Conservation (phyloP, 768 basidiomycete genomes). For the Suillus decipiens region DNA sequence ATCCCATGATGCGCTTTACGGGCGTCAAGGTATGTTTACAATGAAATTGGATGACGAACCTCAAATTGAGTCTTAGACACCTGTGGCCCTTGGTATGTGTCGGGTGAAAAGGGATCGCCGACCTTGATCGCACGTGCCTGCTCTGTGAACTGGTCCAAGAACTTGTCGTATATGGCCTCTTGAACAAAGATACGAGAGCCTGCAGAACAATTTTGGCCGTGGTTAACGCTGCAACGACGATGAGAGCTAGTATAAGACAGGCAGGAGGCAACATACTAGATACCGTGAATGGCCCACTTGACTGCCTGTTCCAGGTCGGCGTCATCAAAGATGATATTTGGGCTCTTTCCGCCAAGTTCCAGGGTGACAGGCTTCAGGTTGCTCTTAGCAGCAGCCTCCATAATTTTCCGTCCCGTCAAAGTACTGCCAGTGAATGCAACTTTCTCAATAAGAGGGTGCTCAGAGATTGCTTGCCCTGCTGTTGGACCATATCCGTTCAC, state of each 20-base stretch:
- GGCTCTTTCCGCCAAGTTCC: slow-evolving; percentile 57
- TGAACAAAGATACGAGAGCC: slow-evolving; percentile 64
- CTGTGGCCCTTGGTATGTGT: slow-evolving; percentile 48
- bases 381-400: slow-evolving; percentile 76
- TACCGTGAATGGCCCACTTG: slow-evolving; percentile 69
- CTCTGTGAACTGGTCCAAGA: slow-evolving; percentile 46
- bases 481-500: slow-evolving; percentile 71
- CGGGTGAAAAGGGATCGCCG: slow-evolving; percentile 47
- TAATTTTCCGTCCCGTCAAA: slow-evolving; percentile 72
- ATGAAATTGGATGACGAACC: slow-evolving; percentile 21
- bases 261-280: slow-evolving; percentile 54
- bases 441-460: slow-evolving; percentile 67
- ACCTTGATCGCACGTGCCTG: slow-evolving; percentile 34
- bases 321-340: slow-evolving; percentile 50
- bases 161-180: slow-evolving; percentile 56
- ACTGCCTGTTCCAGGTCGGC: slow-evolving; percentile 57
- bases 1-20: slow-evolving; percentile 44
- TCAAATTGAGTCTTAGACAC: slow-evolving; percentile 51
- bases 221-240: slow-evolving; percentile 36
- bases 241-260: neutral
- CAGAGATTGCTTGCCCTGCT: slow-evolving; percentile 68
- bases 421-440: slow-evolving; percentile 89
- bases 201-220: slow-evolving; percentile 52
- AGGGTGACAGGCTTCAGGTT: slow-evolving; percentile 79
- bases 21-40: neutral